phyloP scores from a whole-genome alignment of 2,329 filamentous ascomycete species.

The Aspergillus piperis region DNA sequence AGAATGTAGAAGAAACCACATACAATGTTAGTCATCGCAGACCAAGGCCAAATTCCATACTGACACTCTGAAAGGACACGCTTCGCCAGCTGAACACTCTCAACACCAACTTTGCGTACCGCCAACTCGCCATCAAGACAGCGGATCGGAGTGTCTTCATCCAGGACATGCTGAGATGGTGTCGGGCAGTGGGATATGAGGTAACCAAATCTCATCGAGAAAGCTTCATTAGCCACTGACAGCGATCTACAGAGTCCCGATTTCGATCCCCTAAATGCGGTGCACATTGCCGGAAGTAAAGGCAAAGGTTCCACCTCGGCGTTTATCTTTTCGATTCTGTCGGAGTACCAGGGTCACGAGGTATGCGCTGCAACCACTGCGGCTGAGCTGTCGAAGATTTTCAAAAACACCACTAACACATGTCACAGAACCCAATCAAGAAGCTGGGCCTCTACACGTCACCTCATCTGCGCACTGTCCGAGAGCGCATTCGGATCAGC shows the following conservation, averaged over 20 bases:
- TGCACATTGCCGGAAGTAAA: constrained; percentile 2
- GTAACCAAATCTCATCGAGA: no score
- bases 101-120: neutral
- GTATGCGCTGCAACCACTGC: neutral
- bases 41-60: neutral
- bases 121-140: no score
- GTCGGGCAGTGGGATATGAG: neutral
- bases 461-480: neutral
- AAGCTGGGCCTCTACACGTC: neutral
- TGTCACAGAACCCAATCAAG: neutral
- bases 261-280: neutral
- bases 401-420: neutral
- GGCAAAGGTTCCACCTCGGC: constrained; percentile 1
- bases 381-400: neutral
- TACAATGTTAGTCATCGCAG: neutral
- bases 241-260: neutral
- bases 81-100: neutral
- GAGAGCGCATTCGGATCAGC: neutral
- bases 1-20: neutral
- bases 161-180: neutral
- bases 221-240: no score
- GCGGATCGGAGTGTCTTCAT: no score
- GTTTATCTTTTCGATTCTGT: neutral
- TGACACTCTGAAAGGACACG: neutral
- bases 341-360: neutral